A percentile compares a stretch with the other conserved stretches of the same genome.
Conservation (phyloP, 331 rosid species). For the Acacia concinna region DNA sequence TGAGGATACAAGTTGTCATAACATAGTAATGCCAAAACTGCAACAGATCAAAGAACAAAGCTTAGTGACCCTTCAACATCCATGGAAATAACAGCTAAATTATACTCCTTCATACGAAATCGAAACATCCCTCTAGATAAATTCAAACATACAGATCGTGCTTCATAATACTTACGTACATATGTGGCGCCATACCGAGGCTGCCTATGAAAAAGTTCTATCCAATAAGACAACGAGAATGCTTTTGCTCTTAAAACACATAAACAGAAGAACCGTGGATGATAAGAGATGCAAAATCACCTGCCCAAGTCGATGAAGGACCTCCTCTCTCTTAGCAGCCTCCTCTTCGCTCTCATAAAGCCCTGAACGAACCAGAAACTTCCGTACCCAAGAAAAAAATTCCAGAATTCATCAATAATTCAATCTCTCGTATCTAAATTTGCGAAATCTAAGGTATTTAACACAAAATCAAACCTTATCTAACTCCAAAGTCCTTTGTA, state of each 20-base stretch:
- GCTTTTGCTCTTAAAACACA: too few relatives aligned
- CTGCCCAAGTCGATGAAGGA: conserved; percentile 58
- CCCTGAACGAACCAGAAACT: conserved; percentile 59
- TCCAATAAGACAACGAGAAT: background rate
- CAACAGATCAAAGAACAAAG: background rate
- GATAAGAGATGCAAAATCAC: conserved; percentile 20
- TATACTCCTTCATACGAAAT: background rate
- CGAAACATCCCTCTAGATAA: background rate
- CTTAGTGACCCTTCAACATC: background rate
- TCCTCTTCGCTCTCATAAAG: conserved; percentile 66
- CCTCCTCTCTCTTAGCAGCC: conserved; percentile 63
- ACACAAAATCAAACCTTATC: conserved; percentile 51
- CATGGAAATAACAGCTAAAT: background rate
- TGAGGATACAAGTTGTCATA: background rate
- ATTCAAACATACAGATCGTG: conserved; percentile 2
- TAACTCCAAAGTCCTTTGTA: conserved; percentile 46
- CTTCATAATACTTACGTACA: background rate
- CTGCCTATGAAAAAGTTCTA: background rate
- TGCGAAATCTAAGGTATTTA: background rate
- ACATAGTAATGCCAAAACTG: background rate
- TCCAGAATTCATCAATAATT: conserved; percentile 1
- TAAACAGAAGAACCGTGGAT: background rate
- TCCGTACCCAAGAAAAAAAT: conserved; percentile 8
- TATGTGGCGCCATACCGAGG: background rate
- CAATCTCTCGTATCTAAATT: background rate